Conservation (phyloP, 345 rosid species). For the Cochlearia excelsa region DNA sequence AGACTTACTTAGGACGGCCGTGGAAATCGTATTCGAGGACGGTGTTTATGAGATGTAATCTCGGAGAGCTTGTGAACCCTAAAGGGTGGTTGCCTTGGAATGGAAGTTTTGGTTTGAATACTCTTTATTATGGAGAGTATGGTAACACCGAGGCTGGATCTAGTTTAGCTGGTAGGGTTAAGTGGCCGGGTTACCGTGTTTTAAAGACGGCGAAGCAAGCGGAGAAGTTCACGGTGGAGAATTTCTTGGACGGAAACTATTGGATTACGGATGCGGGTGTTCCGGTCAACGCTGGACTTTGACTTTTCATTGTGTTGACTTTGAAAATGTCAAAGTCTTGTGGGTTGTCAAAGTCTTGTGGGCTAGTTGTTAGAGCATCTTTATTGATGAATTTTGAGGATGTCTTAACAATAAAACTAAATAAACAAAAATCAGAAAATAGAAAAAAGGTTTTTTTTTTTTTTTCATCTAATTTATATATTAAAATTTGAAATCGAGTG, state of each 20-base stretch:
- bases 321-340: too few relatives aligned
- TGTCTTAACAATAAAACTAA: too few relatives aligned
- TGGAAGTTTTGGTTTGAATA: constrained; percentile 62
- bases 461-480: too few relatives aligned
- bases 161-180: constrained; percentile 54
- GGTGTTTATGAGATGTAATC: constrained; percentile 51
- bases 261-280: constrained; percentile 82
- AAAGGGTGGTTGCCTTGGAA: constrained; percentile 83
- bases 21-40: constrained; percentile 82
- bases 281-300: constrained; percentile 58
- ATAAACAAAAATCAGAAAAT: too few relatives aligned
- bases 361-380: too few relatives aligned
- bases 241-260: constrained; percentile 54
- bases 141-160: constrained; percentile 70
- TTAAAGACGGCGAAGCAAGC: constrained; percentile 47
- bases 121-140: constrained; percentile 82
- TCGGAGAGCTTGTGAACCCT: constrained; percentile 51
- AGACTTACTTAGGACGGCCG: constrained; percentile 75
- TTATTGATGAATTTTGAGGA: too few relatives aligned
- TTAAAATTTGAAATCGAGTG: too few relatives aligned
- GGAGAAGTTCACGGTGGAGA: constrained; percentile 62
- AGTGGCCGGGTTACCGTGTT: constrained; percentile 66
- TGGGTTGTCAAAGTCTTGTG: too few relatives aligned
- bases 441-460: too few relatives aligned
- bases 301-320: constrained; percentile 19